Percentiles rank a stretch among this genome's conserved stretches.
Evolutionary conservation across 768 basidiomycete species (phyloP).

Genomic region (Agaricus blazei): DNA sequence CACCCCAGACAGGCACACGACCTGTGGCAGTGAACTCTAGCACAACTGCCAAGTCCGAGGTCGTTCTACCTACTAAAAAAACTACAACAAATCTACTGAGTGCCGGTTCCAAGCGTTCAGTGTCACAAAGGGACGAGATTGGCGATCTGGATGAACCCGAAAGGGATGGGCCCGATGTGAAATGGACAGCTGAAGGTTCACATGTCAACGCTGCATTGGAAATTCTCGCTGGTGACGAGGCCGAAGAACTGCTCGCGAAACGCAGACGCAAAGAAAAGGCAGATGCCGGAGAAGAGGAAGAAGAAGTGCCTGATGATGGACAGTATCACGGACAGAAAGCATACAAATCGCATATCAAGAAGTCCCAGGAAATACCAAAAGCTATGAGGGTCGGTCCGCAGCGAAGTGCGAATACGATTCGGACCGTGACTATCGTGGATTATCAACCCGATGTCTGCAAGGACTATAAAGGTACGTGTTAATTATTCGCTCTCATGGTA

Average conservation of each 20-base stretch:
- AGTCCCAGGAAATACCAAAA: conserved; percentile 80
- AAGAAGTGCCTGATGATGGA: conserved; percentile 74
- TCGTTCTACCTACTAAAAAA: conserved; percentile 75
- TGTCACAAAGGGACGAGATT: conserved; percentile 61
- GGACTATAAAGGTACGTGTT: conserved; percentile 89
- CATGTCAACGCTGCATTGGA: conserved; percentile 70
- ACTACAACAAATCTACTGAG: conserved; percentile 61
- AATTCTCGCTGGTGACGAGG: conserved; percentile 79
- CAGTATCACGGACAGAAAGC: conserved; percentile 81
- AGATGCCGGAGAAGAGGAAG: conserved; percentile 46
- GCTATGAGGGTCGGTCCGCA: conserved; percentile 84
- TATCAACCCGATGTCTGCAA: conserved; percentile 99
- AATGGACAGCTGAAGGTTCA: conserved; percentile 73
- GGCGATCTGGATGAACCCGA: conserved; percentile 45
- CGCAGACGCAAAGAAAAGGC: conserved; percentile 51
- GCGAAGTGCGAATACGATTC: conserved; percentile 73
- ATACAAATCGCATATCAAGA: conserved; percentile 77
- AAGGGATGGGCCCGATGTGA: conserved; percentile 64
- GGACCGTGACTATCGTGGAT: conserved; percentile 92
- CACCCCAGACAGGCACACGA: conserved; percentile 29
- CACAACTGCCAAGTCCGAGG: conserved; percentile 54
- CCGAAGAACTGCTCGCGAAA: conserved; percentile 71
- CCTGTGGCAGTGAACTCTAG: conserved; percentile 11
- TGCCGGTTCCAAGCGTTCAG: conserved; percentile 42
- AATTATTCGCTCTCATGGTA: not conserved